Percentiles rank a stretch among this genome's conserved stretches.
phyloP scores from a whole-genome alignment of 306 rosid species.

The Rosa lucieae region DNA sequence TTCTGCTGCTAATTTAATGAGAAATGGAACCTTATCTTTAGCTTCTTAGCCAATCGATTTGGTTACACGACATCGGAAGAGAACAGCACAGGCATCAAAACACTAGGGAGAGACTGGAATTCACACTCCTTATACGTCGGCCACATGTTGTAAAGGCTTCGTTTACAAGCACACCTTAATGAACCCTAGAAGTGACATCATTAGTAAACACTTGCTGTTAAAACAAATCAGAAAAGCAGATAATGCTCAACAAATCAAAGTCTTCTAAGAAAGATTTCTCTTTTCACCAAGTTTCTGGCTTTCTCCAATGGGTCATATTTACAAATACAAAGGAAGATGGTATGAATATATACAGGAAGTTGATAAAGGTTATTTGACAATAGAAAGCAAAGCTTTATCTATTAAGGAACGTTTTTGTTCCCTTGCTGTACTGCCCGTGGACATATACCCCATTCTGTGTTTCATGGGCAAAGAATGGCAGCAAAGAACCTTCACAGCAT shows the following conservation, averaged over 20 bases:
- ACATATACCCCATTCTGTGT: constrained; percentile 16
- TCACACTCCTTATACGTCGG: not conserved
- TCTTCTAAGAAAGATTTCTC: not conserved
- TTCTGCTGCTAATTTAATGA: too few relatives aligned
- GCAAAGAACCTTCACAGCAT: constrained; percentile 33
- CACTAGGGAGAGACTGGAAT: not conserved
- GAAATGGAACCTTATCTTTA: too few relatives aligned
- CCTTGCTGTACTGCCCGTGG: not conserved
- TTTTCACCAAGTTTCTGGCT: not conserved
- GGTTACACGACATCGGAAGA: not conserved
- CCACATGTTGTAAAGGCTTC: not conserved
- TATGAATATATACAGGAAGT: not conserved
- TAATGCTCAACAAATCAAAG: not conserved
- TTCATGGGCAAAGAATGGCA: constrained; percentile 46
- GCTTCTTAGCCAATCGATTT: too few relatives aligned
- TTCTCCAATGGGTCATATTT: not conserved
- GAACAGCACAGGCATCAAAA: not conserved
- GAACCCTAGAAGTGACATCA: not conserved
- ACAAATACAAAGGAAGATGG: not conserved
- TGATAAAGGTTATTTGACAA: constrained; percentile 4
- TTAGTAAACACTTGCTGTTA: too few relatives aligned
- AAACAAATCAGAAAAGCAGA: not conserved
- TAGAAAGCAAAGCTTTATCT: not conserved
- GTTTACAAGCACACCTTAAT: not conserved
- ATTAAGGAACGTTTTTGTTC: not conserved